These are phyloP conservation scores for Colletotrichum truncatum DNA, from an alignment of 2,329 filamentous ascomycete genomes.

Conservation along the genomic window DNA sequence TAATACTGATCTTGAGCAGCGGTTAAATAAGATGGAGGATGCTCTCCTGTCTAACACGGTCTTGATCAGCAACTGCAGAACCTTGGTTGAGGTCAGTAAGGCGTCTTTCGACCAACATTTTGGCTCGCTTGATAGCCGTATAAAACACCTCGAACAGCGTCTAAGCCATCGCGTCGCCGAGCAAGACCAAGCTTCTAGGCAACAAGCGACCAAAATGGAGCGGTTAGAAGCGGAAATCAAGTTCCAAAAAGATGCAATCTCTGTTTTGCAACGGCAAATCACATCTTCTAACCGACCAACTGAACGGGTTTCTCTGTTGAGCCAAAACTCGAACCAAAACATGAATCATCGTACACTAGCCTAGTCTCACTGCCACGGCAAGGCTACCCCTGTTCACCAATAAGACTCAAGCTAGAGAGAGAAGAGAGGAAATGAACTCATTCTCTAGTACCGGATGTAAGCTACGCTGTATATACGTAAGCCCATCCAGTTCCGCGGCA, in stretches of 20 bases:
- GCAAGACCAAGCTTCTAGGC: background rate
- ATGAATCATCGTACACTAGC: too few relatives aligned
- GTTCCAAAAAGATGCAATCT: background rate
- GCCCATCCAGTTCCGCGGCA: too few relatives aligned
- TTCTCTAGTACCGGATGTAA: too few relatives aligned
- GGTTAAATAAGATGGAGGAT: constrained; percentile 4
- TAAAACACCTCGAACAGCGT: background rate
- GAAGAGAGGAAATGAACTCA: too few relatives aligned
- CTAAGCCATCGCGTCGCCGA: background rate
- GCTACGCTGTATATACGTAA: too few relatives aligned
- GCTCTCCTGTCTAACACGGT: background rate
- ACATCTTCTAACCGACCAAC: too few relatives aligned
- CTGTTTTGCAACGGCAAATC: too few relatives aligned
- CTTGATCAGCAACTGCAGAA: constrained; percentile 17
- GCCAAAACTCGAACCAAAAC: too few relatives aligned
- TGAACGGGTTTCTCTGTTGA: too few relatives aligned
- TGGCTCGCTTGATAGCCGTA: background rate
- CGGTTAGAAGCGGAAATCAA: constrained; percentile 7
- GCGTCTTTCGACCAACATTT: constrained; percentile 2
- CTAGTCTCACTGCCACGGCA: too few relatives aligned
- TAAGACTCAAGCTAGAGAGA: too few relatives aligned
- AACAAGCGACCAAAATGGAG: constrained; percentile 7
- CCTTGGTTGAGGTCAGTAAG: constrained; percentile 15
- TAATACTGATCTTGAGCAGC: background rate
- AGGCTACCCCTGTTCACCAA: too few relatives aligned